Evolutionary conservation across 1,139 yeast genomes (phyloP).

Genomic region (Geotrichum cucujoidarum): DNA sequence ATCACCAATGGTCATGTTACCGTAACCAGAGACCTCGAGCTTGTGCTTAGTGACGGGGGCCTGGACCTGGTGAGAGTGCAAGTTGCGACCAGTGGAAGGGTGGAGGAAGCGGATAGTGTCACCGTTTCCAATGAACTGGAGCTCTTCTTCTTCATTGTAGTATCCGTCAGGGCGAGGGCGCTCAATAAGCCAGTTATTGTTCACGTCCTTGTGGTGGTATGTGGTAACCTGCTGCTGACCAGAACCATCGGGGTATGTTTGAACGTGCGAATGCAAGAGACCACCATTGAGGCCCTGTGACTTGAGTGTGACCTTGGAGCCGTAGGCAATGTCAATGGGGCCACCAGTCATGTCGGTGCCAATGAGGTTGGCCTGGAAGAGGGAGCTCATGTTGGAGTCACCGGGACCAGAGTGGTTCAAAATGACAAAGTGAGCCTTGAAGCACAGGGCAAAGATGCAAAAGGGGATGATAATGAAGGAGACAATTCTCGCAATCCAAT

Average conservation of each 20-base stretch:
- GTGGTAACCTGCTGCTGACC: constrained; percentile 95
- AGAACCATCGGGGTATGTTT: constrained; percentile 91
- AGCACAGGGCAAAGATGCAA: constrained; percentile 60
- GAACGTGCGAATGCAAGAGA: constrained; percentile 89
- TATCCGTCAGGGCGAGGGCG: constrained; percentile 61
- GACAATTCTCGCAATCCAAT: constrained; percentile 69
- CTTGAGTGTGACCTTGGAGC: constrained; percentile 74
- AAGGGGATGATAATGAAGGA: constrained; percentile 72
- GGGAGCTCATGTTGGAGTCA: constrained; percentile 93
- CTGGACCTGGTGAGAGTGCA: constrained; percentile 77
- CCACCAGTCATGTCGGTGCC: constrained; percentile 82
- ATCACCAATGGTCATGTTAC: constrained; percentile 83
- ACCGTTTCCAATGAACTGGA: constrained; percentile 64
- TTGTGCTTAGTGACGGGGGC: constrained; percentile 74
- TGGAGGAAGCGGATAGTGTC: constrained; percentile 75
- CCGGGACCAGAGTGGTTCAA: constrained; percentile 87
- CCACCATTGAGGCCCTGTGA: constrained; percentile 92
- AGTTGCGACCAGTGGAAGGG: constrained; percentile 75
- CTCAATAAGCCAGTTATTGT: constrained; percentile 87
- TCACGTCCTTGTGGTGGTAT: constrained; percentile 84
- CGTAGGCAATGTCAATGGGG: constrained; percentile 80
- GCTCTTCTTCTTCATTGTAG: constrained; percentile 47
- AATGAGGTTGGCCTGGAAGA: constrained; percentile 87
- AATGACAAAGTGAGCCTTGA: constrained; percentile 73
- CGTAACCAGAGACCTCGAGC: constrained; percentile 90